Evolutionary conservation across 257 asterid species (phyloP).

Genomic region (Scutellaria baicalensis): DNA sequence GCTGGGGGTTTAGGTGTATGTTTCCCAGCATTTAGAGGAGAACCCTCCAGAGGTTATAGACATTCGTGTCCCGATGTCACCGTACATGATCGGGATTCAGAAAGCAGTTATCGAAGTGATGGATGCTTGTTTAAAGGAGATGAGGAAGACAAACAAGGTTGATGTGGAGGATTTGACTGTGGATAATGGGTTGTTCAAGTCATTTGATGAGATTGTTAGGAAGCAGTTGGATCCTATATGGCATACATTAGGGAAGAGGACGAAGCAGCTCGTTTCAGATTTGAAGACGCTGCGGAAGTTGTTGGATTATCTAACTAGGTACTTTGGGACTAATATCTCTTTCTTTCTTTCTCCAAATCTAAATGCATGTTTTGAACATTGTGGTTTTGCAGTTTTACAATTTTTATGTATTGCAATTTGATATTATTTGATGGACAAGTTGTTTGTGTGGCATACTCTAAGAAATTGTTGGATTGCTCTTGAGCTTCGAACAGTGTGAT

Average conservation of each 20-base stretch:
- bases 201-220: slow-evolving; percentile 91
- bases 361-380: background rate
- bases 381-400: background rate
- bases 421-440: background rate
- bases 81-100: slow-evolving; percentile 80
- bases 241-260: slow-evolving; percentile 94
- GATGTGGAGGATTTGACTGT: slow-evolving; percentile 94
- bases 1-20: slow-evolving; percentile 55
- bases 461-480: background rate
- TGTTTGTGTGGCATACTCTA: background rate
- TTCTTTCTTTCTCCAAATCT: background rate
- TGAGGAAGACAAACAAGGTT: slow-evolving; percentile 96
- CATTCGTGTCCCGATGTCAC: slow-evolving; percentile 87
- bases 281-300: slow-evolving; percentile 87
- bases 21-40: slow-evolving; percentile 87
- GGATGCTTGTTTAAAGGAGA: slow-evolving; percentile 96
- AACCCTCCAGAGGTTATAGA: slow-evolving; percentile 92
- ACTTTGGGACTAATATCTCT: slow-evolving; percentile 3
- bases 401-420: background rate
- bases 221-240: slow-evolving; percentile 96
- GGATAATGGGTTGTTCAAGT: slow-evolving; percentile 94
- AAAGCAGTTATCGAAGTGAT: slow-evolving; percentile 87
- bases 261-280: slow-evolving; percentile 95
- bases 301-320: slow-evolving; percentile 95
- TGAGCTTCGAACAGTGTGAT: background rate